Base-by-base conservation (phyloP, 495 filamentous ascomycete species). In the Podospora pseudocomata region DNA sequence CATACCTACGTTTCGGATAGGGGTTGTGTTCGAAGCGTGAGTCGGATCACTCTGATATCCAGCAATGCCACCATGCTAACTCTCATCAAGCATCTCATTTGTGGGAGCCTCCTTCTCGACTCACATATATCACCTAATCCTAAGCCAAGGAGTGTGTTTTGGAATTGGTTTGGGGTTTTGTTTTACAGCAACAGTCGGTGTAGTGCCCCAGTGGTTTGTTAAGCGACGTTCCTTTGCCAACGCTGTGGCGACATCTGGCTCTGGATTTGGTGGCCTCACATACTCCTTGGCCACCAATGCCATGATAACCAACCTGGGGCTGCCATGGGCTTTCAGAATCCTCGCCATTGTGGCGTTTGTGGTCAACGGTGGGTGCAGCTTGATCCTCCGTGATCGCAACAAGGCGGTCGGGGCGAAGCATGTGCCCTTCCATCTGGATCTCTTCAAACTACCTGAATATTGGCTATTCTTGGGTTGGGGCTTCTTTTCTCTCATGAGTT, bases 141-240 rank as follows among this genome's bases (percentile, higher is more conserved):
- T 96, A 3, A 87, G 85, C 64, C 92, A 95, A 74, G 92, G 92
- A 11, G 77, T 94, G 7, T 86, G 88, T 63, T 91, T 95, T 67
- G 92, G 92, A 30, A 75, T 87, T 56, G 92, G 90, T 0, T 85
- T 93, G 78, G 91, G 92, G 2, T 90, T 95, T 66, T 83, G 88
- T 20, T 96, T 92, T 77, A 90, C 89, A 7, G 84, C 87, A 23
- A 89, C 86, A 28, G 87, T 90, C 2, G 86, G 87, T 18, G 86
- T 94, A 16, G 82, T 90, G 0, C 86, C 91, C 2, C 91, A 95
- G 72, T 95, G 92, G 92, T 95, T 96, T 78, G 79, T 78, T 27
- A 86, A 85, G 34, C 83, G 85, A 5, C 85, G 91, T 16, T 87
- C 87, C 60, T 83, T 95, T 28, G 91, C 92, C 6, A 92, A 89